Conservation (phyloP, 352 stramenopile genomes). For the Pythium periplocum region DNA sequence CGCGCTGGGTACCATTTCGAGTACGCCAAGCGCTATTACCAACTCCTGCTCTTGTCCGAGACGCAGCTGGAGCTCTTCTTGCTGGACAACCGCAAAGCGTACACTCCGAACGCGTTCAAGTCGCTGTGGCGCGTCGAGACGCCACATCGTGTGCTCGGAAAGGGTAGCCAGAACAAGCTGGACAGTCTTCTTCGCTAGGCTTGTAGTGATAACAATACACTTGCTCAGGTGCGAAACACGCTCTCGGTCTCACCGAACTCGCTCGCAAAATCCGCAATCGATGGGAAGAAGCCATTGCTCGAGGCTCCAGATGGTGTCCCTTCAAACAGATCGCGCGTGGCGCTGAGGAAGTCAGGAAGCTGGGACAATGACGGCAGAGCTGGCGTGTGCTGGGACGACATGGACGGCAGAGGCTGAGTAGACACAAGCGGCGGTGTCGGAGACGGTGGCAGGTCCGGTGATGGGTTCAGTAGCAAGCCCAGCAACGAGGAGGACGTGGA, state of each 20-base stretch:
- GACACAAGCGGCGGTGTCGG: slow-evolving; percentile 4
- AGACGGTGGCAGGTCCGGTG: slow-evolving; percentile 26
- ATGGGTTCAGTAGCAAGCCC: slow-evolving; percentile 26
- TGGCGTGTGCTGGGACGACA: slow-evolving; percentile 9
- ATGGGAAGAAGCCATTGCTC: slow-evolving; percentile 40
- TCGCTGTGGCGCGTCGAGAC: slow-evolving; percentile 74
- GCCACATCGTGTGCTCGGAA: slow-evolving; percentile 61
- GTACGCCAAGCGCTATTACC: slow-evolving; percentile 73
- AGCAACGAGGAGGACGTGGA: slow-evolving; percentile 3
- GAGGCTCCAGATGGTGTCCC: no score
- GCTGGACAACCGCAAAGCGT: slow-evolving; percentile 63
- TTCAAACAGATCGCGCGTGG: slow-evolving; percentile 54
- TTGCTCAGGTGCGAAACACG: slow-evolving; percentile 39
- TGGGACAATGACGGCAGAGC: slow-evolving; percentile 48
- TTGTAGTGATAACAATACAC: background rate
- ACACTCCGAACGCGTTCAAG: slow-evolving; percentile 53
- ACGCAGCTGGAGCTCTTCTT: slow-evolving; percentile 78
- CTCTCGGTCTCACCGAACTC: slow-evolving; percentile 36
- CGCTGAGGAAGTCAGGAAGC: slow-evolving; percentile 55
- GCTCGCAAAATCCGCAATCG: slow-evolving; percentile 35
- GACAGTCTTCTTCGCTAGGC: slow-evolving; percentile 68
- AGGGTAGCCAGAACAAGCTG: slow-evolving; percentile 79
- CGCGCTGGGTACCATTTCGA: slow-evolving; percentile 64
- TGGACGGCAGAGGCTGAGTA: slow-evolving; percentile 3
- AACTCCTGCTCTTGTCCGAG: slow-evolving; percentile 64